A percentile compares a stretch with the other conserved stretches of the same genome.
Conservation (phyloP, 345 rosid genomes). For the Populus ilicifolia region DNA sequence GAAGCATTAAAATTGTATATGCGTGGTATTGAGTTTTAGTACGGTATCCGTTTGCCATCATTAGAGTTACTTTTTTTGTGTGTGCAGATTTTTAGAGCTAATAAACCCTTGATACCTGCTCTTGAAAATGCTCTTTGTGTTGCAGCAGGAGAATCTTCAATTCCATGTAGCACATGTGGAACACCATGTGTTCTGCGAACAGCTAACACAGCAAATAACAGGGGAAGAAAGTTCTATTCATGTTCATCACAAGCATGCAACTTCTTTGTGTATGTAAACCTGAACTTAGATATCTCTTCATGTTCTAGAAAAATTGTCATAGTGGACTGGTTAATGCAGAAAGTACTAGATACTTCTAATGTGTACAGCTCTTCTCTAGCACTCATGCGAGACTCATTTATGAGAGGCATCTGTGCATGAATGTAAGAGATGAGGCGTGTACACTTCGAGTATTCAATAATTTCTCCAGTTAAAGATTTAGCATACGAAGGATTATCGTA, state of each 20-base stretch:
- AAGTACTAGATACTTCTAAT: too few relatives aligned
- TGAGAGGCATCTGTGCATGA: too few relatives aligned
- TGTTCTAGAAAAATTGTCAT: not conserved
- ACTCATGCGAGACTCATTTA: too few relatives aligned
- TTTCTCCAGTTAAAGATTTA: too few relatives aligned
- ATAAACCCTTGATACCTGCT: not conserved
- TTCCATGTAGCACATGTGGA: conserved; percentile 70
- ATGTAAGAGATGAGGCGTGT: too few relatives aligned
- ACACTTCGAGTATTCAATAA: too few relatives aligned
- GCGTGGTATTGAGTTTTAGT: not conserved
- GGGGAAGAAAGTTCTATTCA: conserved; percentile 88
- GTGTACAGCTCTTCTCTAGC: too few relatives aligned
- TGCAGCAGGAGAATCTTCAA: conserved; percentile 78
- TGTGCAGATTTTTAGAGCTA: too few relatives aligned
- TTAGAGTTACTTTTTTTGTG: too few relatives aligned
- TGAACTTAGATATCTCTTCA: not conserved
- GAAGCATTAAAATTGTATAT: not conserved
- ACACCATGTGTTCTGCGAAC: conserved; percentile 60
- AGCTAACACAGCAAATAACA: conserved; percentile 81
- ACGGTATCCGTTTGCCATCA: too few relatives aligned
- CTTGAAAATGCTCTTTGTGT: not conserved
- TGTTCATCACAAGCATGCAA: conserved; percentile 77
- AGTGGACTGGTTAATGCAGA: not conserved
- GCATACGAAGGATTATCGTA: too few relatives aligned
- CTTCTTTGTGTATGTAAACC: conserved; percentile 67